Base-by-base conservation (phyloP, 306 rosid genomes). In the cucumber (Cucumis sativus) region DNA sequence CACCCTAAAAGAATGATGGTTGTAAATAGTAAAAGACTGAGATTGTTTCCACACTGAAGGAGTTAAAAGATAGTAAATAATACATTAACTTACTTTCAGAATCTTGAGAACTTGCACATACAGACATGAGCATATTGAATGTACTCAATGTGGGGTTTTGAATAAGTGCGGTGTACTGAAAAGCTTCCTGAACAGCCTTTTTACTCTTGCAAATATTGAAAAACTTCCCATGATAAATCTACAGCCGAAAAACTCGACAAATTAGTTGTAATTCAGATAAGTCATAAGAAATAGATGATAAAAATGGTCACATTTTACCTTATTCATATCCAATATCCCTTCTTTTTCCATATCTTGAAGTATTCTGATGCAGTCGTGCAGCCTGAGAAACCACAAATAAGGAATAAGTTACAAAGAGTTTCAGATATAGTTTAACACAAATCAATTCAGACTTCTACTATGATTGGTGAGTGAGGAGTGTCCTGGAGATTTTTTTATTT, bases 91-190 rank as follows among this genome's bases (percentile, higher is more conserved):
- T 84, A 92, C 99, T 85, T 75, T 90, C 89, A 15, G 92, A 80
- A 82, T 92, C 88, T 83, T 89, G 96, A 78, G 97, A 87, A 75
- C 85, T 87, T 59, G 91, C 80, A 81, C 97, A 95, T 63, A 95
- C 99, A 1, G 99, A 85, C 99, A 95, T 88, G 33, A 95, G 99
- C 99, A 95, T 95, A 80, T 89, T 95, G 85, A 86, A 95, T 73
- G 99, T 90, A 85, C 99, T 95, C 91, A 88, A 73, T 0, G 85
- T 90, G 78, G 97, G 99, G 85, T 89, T 88, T 66, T 90, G 89
- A 75, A 95, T 89, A 80, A 95, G 92, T 79, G 87, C 86, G 81
- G 79, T 79, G 93, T 80, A 95, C 66, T 86, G 93, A 83, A 92
- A 95, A 84, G 99, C 99, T 86, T 92, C 97, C 77, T 77, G 83